Base-by-base conservation (phyloP, 441 rosid genomes). In the Euphorbia corollata region DNA sequence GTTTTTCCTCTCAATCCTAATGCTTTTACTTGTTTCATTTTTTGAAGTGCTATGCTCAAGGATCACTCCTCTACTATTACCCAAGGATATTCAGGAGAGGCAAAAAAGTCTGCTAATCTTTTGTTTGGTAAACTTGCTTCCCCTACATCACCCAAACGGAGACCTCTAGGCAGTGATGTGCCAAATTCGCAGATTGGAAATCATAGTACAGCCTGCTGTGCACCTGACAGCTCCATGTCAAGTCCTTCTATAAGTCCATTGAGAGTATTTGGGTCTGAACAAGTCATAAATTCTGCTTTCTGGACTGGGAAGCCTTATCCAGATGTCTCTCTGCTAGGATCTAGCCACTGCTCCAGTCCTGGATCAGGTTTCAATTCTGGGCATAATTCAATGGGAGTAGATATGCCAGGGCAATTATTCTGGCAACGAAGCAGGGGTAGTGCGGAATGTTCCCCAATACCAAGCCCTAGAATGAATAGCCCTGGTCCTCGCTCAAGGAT, bases 181-280 rank as follows among this genome's bases (percentile, higher is more conserved):
- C 90, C 83, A 69, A 90, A 80, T 74, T 57, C 91, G 71, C 94
- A 87, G 73, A 78, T 84, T 79, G 92, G 87, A 50, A 76, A 73
- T 62, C 82, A 75, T 8, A 85, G 87, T 71, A 84, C 85, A 54
- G 79, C 87, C 62, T 84, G 68, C 73, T 84, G 95, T 84, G 96
- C 98, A 71, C 95, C 95, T 47, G 97, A 95, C 70, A 92, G 99
- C 80, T 87, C 91, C 69, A 73, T 88, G 86, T 95, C 99, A 60
- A 95, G 99, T 83, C 99, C 99, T 79, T 90, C 98, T 18, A 86
- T 95, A 81, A 95, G 99, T 80, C 97, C 99, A 64, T 73, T 87
- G 80, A 85, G 95, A 77, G 84, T 83, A 8, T 87, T 78, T 72
- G 79, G 86, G 63, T 68, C 76, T 12, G 96, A 89, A 59, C 95